A percentile compares a stretch with the other conserved stretches of the same genome.
phyloP scores from a whole-genome alignment of 129 eudicot genomes.

The Arctium minus region DNA sequence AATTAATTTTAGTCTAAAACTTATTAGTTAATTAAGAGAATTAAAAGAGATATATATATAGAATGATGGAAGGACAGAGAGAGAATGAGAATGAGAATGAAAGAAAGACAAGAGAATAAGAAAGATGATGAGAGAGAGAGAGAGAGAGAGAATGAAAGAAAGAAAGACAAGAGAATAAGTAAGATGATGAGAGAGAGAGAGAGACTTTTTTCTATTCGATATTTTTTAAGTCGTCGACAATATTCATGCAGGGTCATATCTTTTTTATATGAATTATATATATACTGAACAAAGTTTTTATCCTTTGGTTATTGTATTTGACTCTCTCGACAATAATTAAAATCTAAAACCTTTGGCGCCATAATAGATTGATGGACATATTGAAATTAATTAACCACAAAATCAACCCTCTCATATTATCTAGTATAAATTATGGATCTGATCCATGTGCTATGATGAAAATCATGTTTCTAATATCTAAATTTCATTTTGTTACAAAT shows the following conservation, averaged over 20 bases:
- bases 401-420: background rate
- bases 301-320: background rate
- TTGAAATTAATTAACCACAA: background rate
- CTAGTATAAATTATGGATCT: no score
- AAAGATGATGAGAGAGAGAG: background rate
- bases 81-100: background rate
- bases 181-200: background rate
- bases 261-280: no score
- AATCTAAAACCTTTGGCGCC: background rate
- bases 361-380: no score
- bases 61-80: background rate
- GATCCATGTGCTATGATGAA: background rate
- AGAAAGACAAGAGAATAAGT: no score
- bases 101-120: no score
- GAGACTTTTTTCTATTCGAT: background rate
- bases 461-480: background rate
- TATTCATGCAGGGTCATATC: background rate
- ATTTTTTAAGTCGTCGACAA: background rate
- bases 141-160: background rate
- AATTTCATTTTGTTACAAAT: no score
- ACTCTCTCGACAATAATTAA: background rate
- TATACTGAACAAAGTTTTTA: background rate
- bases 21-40: no score
- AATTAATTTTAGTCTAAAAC: no score
- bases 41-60: no score